Percentiles rank a stretch among this genome's conserved stretches.
Evolutionary conservation across 129 eudicot genomes (phyloP).

Genomic region (Flaveria brownii): DNA sequence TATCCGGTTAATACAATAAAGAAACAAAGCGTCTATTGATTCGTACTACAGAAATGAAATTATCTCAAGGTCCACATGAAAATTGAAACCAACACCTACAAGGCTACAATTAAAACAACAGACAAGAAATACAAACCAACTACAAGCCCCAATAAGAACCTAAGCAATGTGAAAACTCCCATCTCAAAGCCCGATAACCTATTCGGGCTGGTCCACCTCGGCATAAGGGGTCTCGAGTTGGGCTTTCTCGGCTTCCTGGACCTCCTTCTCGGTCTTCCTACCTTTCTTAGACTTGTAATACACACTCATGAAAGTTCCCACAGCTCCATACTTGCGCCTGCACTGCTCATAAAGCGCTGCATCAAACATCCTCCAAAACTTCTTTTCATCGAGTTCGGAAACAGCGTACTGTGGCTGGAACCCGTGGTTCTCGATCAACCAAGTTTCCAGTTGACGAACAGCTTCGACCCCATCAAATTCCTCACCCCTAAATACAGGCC

Average conservation of each 20-base stretch:
- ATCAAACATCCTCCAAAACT: conserved; percentile 98
- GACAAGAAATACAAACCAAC: conserved; percentile 17
- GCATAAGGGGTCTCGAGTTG: conserved; percentile 68
- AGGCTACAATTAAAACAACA: conserved; percentile 15
- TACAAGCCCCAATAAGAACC: conserved; percentile 8
- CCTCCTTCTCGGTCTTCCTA: conserved; percentile 96
- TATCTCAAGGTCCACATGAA: conserved; percentile 23
- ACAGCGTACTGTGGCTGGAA: conserved; percentile 97
- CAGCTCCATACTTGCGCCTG: conserved; percentile 88
- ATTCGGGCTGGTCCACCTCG: conserved; percentile 52
- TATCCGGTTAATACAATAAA: background rate
- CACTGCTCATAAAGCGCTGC: conserved; percentile 77
- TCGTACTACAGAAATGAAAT: conserved; percentile 27
- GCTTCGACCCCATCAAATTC: conserved; percentile 79
- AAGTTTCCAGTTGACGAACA: conserved; percentile 61
- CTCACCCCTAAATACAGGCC: conserved; percentile 88
- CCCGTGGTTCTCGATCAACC: conserved; percentile 95
- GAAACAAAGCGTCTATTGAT: conserved; percentile 9
- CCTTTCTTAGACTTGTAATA: conserved; percentile 98
- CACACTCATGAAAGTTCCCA: conserved; percentile 97
- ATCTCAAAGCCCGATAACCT: conserved; percentile 13
- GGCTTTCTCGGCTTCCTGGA: conserved; percentile 95
- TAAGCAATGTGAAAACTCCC: background rate
- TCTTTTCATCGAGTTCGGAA: conserved; percentile 87
- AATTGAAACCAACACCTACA: conserved; percentile 26